Evolutionary conservation across 2,329 filamentous ascomycete genomes (phyloP), one percentile per base, ranked within the genome.

Genomic region (Fusarium mundagurra): DNA sequence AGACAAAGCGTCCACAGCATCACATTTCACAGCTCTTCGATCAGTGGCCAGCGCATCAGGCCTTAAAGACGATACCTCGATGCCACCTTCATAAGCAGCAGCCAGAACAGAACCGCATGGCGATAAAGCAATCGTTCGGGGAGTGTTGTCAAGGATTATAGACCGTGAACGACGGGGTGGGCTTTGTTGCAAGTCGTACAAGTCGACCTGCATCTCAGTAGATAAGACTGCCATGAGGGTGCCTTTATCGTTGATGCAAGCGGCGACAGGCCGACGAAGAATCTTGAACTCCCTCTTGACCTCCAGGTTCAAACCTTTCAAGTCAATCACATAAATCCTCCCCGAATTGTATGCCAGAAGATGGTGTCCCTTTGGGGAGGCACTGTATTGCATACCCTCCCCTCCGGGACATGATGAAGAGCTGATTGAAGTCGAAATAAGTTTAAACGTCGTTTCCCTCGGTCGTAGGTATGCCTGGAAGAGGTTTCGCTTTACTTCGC

Each of bases 321-420:
- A 86, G 79, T 96, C 92, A 59, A 97, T 85, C 39, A 97, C 89
- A 77, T 95, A 93, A 73, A 97, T 93, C 65, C 94, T 88, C 18
- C 94, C 95, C 43, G 94, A 97, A 82, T 94, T 97, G 81, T 95
- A 93, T 59, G 93, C 94, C 45, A 97, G 88, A 36, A 97, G 84
- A 76, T 92, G 90, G 74, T 92, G 91, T 6, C 94, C 94, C 61
- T 88, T 90, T 11, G 93, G 91, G 5, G 94, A 97, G 67, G 94
- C 90, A 71, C 89, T 91, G 81, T 97, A 97, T 62, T 94, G 93
- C 84, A 97, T 94, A 51, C 94, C 94, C 81, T 97, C 94, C 38
- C 94, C 93, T 39, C 93, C 92, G 3, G 94, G 94, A 71, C 92
- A 92, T 29, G 94, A 94, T 4, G 93, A 94, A 2, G 94, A 95